Percentiles rank a stretch among this genome's conserved stretches.
Evolutionary conservation across 441 rosid genomes (phyloP).

Genomic region (Melastoma candidum): DNA sequence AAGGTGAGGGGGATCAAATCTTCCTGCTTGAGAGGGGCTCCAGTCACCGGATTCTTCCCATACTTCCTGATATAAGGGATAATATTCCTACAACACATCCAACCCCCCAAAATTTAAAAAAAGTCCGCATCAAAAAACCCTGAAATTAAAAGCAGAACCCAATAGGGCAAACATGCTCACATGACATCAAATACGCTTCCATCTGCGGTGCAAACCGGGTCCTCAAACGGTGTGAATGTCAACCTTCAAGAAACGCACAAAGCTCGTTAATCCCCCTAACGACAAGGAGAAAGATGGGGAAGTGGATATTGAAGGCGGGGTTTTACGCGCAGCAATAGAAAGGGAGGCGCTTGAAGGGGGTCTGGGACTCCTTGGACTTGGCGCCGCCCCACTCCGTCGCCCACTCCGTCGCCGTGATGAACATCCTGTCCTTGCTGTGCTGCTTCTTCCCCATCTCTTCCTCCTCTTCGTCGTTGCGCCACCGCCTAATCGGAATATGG

Average conservation of each 20-base stretch:
- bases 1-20: slow-evolving; percentile 71
- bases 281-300: neutral
- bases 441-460: slow-evolving; percentile 78
- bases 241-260: slow-evolving; percentile 40
- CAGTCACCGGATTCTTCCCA: slow-evolving; percentile 83
- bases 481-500: no score
- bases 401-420: slow-evolving; percentile 90
- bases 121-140: neutral
- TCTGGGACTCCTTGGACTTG: slow-evolving; percentile 58
- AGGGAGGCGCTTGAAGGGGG: slow-evolving; percentile 93
- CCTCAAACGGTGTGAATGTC: slow-evolving; percentile 73
- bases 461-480: neutral
- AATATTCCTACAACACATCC: slow-evolving; percentile 42
- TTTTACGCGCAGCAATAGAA: slow-evolving; percentile 95
- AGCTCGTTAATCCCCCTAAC: neutral
- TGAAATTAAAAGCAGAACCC: neutral
- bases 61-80: slow-evolving; percentile 73
- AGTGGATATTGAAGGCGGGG: no score
- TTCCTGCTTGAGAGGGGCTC: slow-evolving; percentile 58
- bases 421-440: slow-evolving; percentile 94
- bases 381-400: slow-evolving; percentile 99
- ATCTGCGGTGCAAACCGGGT: slow-evolving; percentile 67
- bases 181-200: slow-evolving; percentile 84
- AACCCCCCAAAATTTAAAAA: neutral
- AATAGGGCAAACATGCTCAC: slow-evolving; percentile 28